Evolutionary conservation across 2,329 filamentous ascomycete genomes (phyloP).

Genomic region (Aspergillus ochraceus): DNA sequence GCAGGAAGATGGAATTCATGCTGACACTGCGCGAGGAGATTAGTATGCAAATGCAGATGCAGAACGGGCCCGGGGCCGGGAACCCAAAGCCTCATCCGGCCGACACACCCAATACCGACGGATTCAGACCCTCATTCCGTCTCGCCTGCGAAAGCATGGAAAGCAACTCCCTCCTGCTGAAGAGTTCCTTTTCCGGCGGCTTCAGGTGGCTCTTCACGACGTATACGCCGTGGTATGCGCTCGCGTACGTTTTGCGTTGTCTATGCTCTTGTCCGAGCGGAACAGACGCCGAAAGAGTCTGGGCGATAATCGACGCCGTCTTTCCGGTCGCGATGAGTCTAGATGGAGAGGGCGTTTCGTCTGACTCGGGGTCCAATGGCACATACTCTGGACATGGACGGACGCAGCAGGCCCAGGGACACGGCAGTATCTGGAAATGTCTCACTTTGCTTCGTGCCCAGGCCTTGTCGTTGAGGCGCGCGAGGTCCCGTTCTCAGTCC

Average conservation of each 20-base stretch:
- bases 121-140: not conserved
- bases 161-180: not conserved
- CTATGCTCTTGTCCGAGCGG: not conserved
- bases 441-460: not conserved
- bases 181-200: not conserved
- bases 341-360: not conserved
- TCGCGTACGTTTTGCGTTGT: not conserved
- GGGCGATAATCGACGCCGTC: not conserved
- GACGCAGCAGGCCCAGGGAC: not conserved
- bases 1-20: constrained; percentile 3
- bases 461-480: not conserved
- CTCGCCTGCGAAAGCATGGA: not conserved
- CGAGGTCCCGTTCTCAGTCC: not conserved
- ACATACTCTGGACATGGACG: not conserved
- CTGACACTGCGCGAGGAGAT: not conserved
- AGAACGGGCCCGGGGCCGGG: not conserved
- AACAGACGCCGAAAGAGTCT: not conserved
- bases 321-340: not conserved
- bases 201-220: not conserved
- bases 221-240: constrained; percentile 2
- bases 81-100: not conserved
- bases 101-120: not conserved
- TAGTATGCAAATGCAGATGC: not conserved
- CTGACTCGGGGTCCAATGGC: not conserved
- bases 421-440: not conserved